Conservation (phyloP, 441 rosid species). For the Jatropha multifida region DNA sequence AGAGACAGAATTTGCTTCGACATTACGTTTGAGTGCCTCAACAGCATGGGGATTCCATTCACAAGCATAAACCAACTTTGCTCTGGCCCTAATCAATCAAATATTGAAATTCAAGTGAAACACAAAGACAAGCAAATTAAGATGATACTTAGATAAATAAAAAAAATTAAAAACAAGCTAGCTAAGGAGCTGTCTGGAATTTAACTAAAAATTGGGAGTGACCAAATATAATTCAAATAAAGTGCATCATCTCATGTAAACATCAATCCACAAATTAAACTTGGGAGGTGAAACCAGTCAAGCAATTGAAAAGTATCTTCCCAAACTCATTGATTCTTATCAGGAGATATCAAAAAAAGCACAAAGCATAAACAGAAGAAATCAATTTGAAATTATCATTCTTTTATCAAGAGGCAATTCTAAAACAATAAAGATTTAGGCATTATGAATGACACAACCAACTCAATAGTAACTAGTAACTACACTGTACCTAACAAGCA, state of each 20-base stretch:
- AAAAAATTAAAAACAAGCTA: slow-evolving; percentile 2
- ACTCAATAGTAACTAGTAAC: neutral
- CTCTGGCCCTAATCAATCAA: slow-evolving; percentile 67
- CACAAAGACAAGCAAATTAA: slow-evolving; percentile 7
- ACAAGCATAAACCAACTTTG: slow-evolving; percentile 84
- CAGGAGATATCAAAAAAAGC: neutral
- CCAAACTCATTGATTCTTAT: neutral
- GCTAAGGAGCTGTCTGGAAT: neutral
- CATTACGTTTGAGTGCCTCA: slow-evolving; percentile 72
- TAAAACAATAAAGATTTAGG: neutral
- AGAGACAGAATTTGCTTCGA: slow-evolving; percentile 67
- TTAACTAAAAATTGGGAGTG: neutral
- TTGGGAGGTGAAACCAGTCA: neutral
- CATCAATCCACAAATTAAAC: neutral
- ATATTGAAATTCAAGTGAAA: neutral
- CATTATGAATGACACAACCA: neutral
- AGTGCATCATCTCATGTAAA: neutral
- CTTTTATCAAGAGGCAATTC: neutral
- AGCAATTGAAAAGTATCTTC: neutral
- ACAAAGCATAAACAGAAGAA: neutral
- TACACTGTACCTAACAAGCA: neutral
- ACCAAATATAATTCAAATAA: neutral
- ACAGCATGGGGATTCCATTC: slow-evolving; percentile 95
- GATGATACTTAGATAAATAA: no score
- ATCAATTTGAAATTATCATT: neutral